Evolutionary conservation across 441 rosid species (phyloP).

Genomic region (Euphorbia schlechtendalii): DNA sequence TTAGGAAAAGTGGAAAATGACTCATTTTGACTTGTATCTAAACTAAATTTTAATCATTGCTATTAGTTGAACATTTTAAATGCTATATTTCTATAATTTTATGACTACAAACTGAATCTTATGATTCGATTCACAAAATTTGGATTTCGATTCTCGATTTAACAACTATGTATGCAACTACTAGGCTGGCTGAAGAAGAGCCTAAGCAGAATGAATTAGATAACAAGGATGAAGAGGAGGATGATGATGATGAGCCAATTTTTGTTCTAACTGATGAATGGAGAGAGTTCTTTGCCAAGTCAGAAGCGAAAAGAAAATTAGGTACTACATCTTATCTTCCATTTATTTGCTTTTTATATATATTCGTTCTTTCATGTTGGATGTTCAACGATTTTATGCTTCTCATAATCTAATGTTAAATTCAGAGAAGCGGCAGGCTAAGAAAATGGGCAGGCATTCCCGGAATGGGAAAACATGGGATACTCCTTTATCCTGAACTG

Average conservation of each 20-base stretch:
- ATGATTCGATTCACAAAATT: too few species aligned
- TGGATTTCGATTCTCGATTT: too few species aligned
- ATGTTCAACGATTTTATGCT: background rate
- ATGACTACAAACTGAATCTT: too few species aligned
- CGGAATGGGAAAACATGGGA: constrained; percentile 1
- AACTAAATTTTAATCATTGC: too few species aligned
- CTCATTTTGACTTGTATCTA: too few species aligned
- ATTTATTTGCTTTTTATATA: background rate
- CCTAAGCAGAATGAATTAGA: constrained; percentile 22
- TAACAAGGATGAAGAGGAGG: constrained; percentile 28
- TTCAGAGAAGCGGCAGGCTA: constrained; percentile 41
- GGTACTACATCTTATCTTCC: constrained; percentile 20
- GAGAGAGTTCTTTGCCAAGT: constrained; percentile 55
- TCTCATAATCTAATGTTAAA: background rate
- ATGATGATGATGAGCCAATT: constrained; percentile 35
- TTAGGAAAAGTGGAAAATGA: too few species aligned
- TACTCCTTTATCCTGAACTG: background rate
- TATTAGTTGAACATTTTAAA: too few species aligned
- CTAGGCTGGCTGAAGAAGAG: constrained; percentile 29
- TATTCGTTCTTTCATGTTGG: background rate
- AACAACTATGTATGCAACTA: too few species aligned
- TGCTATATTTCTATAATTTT: too few species aligned
- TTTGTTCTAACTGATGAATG: constrained; percentile 62
- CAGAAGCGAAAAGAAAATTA: constrained; percentile 51
- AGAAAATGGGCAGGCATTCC: constrained; percentile 19